Conservation (phyloP, 2,329 filamentous ascomycete genomes). For the Verruconis gallopava region DNA sequence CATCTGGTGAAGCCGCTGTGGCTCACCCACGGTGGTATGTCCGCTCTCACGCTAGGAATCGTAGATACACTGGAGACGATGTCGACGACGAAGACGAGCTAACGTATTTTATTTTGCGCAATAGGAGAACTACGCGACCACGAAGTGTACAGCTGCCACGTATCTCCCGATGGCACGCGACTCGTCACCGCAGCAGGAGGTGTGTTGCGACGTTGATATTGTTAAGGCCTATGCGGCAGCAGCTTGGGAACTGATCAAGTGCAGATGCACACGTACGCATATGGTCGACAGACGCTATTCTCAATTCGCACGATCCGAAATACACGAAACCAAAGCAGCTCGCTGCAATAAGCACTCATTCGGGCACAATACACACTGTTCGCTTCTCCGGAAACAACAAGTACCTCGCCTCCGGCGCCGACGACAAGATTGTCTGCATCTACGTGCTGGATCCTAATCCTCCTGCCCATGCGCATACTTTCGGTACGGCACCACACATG, state of each 20-base stretch:
- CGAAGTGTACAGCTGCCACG: conserved; percentile 95
- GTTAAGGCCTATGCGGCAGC: conserved; percentile 16
- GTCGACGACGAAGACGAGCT: too few relatives aligned
- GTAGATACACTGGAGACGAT: too few relatives aligned
- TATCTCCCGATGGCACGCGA: conserved; percentile 85
- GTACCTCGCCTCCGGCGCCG: conserved; percentile 91
- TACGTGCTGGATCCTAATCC: conserved; percentile 80
- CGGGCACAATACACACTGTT: conserved; percentile 92
- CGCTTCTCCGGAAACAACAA: conserved; percentile 91
- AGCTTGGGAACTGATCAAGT: too few relatives aligned
- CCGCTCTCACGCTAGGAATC: too few relatives aligned
- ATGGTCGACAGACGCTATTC: conserved; percentile 92
- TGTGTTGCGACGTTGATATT: conserved; percentile 40
- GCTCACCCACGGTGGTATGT: conserved; percentile 12
- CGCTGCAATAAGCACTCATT: conserved; percentile 96
- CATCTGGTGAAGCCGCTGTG: conserved; percentile 13
- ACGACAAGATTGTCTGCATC: conserved; percentile 98
- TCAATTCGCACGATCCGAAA: conserved; percentile 58
- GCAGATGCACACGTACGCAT: conserved; percentile 90
- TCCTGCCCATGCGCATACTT: conserved; percentile 62
- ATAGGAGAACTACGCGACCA: conserved; percentile 91
- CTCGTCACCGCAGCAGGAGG: conserved; percentile 89
- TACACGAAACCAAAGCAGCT: conserved; percentile 79
- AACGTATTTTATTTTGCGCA: too few relatives aligned
- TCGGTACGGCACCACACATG: conserved; percentile 44